Base-by-base conservation (phyloP, 768 basidiomycete species). In the Pleurotus cornucopiae region DNA sequence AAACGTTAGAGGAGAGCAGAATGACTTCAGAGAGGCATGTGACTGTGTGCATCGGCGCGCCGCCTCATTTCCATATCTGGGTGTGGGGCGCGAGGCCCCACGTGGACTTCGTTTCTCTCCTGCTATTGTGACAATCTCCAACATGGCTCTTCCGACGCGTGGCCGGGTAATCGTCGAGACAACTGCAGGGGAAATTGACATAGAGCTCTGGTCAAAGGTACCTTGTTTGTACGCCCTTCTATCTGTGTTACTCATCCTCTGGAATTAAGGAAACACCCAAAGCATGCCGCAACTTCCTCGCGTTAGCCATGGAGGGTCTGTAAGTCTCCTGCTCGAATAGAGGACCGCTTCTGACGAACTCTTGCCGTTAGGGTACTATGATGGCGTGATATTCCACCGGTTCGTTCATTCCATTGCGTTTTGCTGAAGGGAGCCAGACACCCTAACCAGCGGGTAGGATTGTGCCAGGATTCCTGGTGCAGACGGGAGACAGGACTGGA, bases 331-430 rank as follows among this genome's bases (percentile, higher is more conserved):
- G 2, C 13, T 2, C 55, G 58, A 5, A 57, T 14, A 38, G 4
- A 16, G 44, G 12, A 25, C 41, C 16, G 52, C n/a, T 34, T 34
- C 30, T 40, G 26, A 56, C 37, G 45, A 12, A 26, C 14, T n/a
- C 34, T n/a, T 58, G 37, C 21, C 1, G 40, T 1, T 63, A 95
- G 94, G 96, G 6, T 98, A 97, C 70, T 98, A 98, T 71, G 96
- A 98, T 58, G 90, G 91, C 34, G 88, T 94, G 54, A 90, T 96
- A 46, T 98, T 98, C 62, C 94, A 97, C 71, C 83, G 95, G 89
- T 90, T 64, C 20, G 70, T 45, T 30, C 4, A 9, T 30, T 40
- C 6, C 4, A 6, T 41, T 37, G 20, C 26, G 44, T 4, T 30
- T 21, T 44, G 46, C 14, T 21, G 16, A 40, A 5, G 34, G 30